These are phyloP conservation scores for Akanthomyces muscarius DNA, from an alignment of 2,329 filamentous ascomycete species.

Conservation along the genomic window DNA sequence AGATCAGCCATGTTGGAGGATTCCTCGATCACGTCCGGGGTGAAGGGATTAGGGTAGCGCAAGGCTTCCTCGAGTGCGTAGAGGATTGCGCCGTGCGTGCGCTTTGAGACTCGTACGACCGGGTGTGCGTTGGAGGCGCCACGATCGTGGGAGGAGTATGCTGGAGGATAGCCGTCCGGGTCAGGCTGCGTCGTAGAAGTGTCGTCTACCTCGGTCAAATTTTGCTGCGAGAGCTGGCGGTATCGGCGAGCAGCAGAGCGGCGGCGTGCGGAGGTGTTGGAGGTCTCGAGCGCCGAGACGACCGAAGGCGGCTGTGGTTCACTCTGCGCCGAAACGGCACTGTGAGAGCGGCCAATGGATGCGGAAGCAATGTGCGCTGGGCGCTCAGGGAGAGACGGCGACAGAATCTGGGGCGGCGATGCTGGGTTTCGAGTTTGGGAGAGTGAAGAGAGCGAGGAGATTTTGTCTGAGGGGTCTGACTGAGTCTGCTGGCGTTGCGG, in stretches of 20 bases:
- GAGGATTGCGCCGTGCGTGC: conserved; percentile 85
- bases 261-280: conserved; percentile 25
- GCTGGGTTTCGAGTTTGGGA: conserved; percentile 48
- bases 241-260: conserved; percentile 24
- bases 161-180: conserved; percentile 26
- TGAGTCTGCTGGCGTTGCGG: conserved; percentile 12
- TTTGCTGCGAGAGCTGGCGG: conserved; percentile 46
- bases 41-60: conserved; percentile 76
- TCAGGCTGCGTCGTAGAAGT: conserved; percentile 32
- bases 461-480: neutral
- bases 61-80: conserved; percentile 90
- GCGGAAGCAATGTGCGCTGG: conserved; percentile 45
- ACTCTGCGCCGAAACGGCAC: conserved; percentile 27
- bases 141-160: conserved; percentile 31
- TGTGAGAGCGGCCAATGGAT: conserved; percentile 46
- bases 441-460: conserved; percentile 42
- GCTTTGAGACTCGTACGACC: conserved; percentile 66
- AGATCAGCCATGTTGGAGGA: conserved; percentile 84
- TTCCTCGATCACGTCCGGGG: conserved; percentile 79
- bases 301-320: conserved; percentile 13
- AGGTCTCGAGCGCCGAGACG: conserved; percentile 37
- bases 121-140: conserved; percentile 39
- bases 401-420: conserved; percentile 45
- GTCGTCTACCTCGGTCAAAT: conserved; percentile 44
- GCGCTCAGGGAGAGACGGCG: conserved; percentile 37